A percentile compares a stretch with the other conserved stretches of the same genome.
Conservation (phyloP, 257 asterid genomes). For the Gynochthodes officinalis region DNA sequence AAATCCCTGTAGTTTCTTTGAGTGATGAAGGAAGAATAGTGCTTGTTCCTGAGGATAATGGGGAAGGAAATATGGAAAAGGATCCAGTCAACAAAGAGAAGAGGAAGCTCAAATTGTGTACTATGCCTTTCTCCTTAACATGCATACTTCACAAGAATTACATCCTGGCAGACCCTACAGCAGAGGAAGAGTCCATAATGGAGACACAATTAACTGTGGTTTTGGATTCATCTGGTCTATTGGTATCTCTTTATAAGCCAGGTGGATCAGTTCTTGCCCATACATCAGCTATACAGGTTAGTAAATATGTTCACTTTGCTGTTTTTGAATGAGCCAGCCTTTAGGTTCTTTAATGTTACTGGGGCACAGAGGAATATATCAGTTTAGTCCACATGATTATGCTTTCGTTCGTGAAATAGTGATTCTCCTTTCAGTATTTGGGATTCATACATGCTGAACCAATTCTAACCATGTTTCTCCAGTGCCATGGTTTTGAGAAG, state of each 20-base stretch:
- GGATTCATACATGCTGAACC: neutral
- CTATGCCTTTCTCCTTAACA: constrained; percentile 63
- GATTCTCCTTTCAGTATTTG: neutral
- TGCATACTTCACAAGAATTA: constrained; percentile 83
- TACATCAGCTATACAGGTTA: constrained; percentile 70
- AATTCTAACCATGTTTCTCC: neutral
- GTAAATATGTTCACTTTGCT: constrained; percentile 13
- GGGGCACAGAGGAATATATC: neutral
- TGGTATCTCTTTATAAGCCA: constrained; percentile 79
- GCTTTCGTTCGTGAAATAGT: neutral
- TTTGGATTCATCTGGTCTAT: constrained; percentile 67
- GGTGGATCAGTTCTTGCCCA: constrained; percentile 83
- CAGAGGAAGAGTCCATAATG: constrained; percentile 95
- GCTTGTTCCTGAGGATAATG: constrained; percentile 51
- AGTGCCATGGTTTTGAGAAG: neutral
- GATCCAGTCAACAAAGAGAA: constrained; percentile 75
- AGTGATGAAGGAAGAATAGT: constrained; percentile 83
- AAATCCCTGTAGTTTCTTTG: constrained; percentile 73
- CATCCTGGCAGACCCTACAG: constrained; percentile 92
- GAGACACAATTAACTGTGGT: constrained; percentile 76
- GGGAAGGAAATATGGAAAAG: constrained; percentile 43
- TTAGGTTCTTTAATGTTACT: neutral
- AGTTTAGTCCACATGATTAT: neutral
- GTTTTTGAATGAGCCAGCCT: neutral
- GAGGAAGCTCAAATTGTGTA: constrained; percentile 61